phyloP scores from a whole-genome alignment of 2,329 filamentous ascomycete genomes.

The Exophiala phaeomuriformis region DNA sequence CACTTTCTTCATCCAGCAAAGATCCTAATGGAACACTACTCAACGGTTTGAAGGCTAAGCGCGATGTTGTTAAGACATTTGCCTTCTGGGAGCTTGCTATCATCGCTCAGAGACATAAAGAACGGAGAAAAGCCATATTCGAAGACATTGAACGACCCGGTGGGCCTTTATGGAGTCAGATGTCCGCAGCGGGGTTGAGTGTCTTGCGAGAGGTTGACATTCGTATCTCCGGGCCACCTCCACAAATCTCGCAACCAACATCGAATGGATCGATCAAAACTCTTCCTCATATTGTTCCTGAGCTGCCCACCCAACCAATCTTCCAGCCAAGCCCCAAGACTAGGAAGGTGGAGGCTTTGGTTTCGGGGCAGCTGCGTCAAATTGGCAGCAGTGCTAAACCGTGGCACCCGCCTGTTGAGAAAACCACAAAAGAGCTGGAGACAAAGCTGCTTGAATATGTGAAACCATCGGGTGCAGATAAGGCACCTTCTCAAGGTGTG shows the following conservation, averaged over 20 bases:
- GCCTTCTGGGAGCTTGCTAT: slow-evolving; percentile 85
- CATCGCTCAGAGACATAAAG: slow-evolving; percentile 66
- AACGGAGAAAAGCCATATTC: slow-evolving; percentile 74
- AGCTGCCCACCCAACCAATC: slow-evolving; percentile 34
- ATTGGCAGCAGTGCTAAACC: slow-evolving; percentile 26
- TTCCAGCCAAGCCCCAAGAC: slow-evolving; percentile 9
- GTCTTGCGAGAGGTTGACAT: slow-evolving; percentile 60
- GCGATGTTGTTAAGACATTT: slow-evolving; percentile 68
- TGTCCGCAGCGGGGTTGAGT: slow-evolving; percentile 61
- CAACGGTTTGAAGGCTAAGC: slow-evolving; percentile 75
- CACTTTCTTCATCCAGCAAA: slow-evolving; percentile 75
- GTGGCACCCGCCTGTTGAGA: slow-evolving; percentile 38
- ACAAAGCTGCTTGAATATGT: slow-evolving; percentile 27
- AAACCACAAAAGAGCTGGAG: slow-evolving; percentile 29
- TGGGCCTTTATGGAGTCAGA: slow-evolving; percentile 73
- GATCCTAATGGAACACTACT: slow-evolving; percentile 87
- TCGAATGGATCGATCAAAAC: slow-evolving; percentile 42
- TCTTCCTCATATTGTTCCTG: slow-evolving; percentile 45
- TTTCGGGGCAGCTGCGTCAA: slow-evolving; percentile 12
- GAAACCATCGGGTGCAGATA: slow-evolving; percentile 6
- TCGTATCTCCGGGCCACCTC: slow-evolving; percentile 50
- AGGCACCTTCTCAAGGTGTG: slow-evolving; percentile 3
- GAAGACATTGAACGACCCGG: slow-evolving; percentile 77
- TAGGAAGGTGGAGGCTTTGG: slow-evolving; percentile 5
- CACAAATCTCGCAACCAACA: slow-evolving; percentile 30